Percentiles rank a stretch among this genome's conserved stretches.
Conservation (phyloP, 306 rosid genomes). For the Cucurbita moschata region DNA sequence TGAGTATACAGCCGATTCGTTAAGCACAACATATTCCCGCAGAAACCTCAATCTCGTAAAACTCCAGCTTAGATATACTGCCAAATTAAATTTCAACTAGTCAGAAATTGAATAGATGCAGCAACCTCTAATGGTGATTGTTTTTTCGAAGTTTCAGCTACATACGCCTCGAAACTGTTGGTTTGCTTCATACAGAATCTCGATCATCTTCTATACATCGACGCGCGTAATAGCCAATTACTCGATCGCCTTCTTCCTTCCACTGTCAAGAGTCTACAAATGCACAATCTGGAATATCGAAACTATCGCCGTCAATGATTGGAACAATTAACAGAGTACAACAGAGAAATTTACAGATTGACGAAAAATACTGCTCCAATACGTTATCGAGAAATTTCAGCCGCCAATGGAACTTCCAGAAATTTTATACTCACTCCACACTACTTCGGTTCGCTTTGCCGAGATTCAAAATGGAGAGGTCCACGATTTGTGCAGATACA, state of each 20-base stretch:
- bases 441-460: slow-evolving; percentile 4
- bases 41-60: background rate
- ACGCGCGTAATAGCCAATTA: slow-evolving; percentile 72
- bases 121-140: background rate
- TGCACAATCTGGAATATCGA: background rate
- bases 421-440: slow-evolving; percentile 66
- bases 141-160: background rate
- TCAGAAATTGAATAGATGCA: background rate
- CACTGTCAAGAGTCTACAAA: slow-evolving; percentile 49
- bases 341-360: background rate
- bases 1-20: background rate
- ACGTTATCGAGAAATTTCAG: slow-evolving; percentile 60
- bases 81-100: background rate
- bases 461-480: slow-evolving; percentile 10
- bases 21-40: background rate
- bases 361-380: background rate
- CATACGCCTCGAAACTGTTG: background rate
- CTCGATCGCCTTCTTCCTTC: slow-evolving; percentile 77
- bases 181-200: slow-evolving; percentile 60
- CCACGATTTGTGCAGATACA: background rate
- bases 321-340: background rate
- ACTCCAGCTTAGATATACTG: background rate
- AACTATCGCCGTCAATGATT: background rate
- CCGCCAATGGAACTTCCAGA: slow-evolving; percentile 65
- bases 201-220: slow-evolving; percentile 57